phyloP scores from a whole-genome alignment of 306 rosid genomes.

The Dryas alaskensis region DNA sequence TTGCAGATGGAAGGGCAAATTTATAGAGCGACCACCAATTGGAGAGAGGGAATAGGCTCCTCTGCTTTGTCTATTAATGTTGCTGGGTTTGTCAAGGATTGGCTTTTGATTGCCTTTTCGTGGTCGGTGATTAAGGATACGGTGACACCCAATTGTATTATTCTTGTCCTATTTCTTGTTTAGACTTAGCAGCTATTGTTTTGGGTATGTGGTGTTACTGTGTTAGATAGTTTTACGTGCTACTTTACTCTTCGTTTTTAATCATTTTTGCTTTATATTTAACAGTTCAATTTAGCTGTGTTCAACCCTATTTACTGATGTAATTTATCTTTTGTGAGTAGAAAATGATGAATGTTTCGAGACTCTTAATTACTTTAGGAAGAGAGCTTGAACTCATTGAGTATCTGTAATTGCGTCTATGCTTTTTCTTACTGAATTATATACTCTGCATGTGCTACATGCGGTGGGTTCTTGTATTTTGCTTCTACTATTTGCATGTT shows the following conservation, averaged over 20 bases:
- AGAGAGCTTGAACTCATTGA: not conserved
- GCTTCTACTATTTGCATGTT: not conserved
- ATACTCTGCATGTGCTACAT: not conserved
- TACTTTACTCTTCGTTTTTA: not conserved
- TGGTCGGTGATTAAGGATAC: slow-evolving; percentile 98
- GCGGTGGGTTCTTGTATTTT: not conserved
- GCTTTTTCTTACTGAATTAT: not conserved
- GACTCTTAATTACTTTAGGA: slow-evolving; percentile 6
- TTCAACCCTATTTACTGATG: not conserved
- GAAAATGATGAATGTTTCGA: slow-evolving; percentile 14
- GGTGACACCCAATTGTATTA: slow-evolving; percentile 45
- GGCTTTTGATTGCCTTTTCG: slow-evolving; percentile 91
- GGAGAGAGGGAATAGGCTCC: slow-evolving; percentile 7
- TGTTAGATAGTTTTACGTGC: slow-evolving; percentile 5
- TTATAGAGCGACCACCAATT: no score
- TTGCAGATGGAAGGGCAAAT: no score
- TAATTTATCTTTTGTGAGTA: slow-evolving; percentile 16
- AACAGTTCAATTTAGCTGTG: slow-evolving; percentile 11
- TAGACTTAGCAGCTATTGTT: slow-evolving; percentile 22
- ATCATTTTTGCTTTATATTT: not conserved
- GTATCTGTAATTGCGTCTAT: not conserved
- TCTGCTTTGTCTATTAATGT: slow-evolving; percentile 97
- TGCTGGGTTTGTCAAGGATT: slow-evolving; percentile 94
- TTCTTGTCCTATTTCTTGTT: no score
- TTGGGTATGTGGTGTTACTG: slow-evolving; percentile 15